phyloP scores from a whole-genome alignment of 1,284 basidiomycete species.

The Rhodotorula sp. region DNA sequence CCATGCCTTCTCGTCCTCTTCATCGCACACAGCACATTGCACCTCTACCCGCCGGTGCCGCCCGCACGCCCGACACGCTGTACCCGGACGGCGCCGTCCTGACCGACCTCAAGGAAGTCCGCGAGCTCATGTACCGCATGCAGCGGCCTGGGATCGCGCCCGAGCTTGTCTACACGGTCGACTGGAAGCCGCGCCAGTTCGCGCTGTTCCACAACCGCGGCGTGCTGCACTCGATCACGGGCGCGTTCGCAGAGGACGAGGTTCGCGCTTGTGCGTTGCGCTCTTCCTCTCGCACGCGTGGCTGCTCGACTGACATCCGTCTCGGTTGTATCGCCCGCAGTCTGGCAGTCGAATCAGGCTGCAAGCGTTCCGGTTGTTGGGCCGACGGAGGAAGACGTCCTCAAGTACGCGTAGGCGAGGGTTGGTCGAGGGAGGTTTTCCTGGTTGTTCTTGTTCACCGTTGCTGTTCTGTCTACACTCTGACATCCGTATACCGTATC shows the following conservation, averaged over 20 bases:
- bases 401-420: constrained; percentile 37
- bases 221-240: constrained; percentile 50
- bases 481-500: no score
- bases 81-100: constrained; percentile 75
- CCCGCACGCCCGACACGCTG: constrained; percentile 59
- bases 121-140: constrained; percentile 73
- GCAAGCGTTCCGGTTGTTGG: constrained; percentile 42
- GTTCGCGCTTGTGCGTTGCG: constrained; percentile 39
- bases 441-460: neutral
- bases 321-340: neutral
- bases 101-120: constrained; percentile 67
- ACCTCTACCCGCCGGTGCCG: constrained; percentile 62
- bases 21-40: constrained; percentile 54
- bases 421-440: neutral
- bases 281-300: neutral
- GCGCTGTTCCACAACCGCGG: constrained; percentile 57
- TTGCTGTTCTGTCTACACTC: neutral
- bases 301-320: neutral
- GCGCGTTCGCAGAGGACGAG: constrained; percentile 45
- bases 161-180: constrained; percentile 53
- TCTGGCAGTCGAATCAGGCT: constrained; percentile 51
- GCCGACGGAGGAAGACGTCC: constrained; percentile 44
- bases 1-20: constrained; percentile 46
- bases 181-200: constrained; percentile 67
- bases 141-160: constrained; percentile 79